Base-by-base conservation (phyloP, 495 filamentous ascomycete genomes). In the Schizothecium vesticola region DNA sequence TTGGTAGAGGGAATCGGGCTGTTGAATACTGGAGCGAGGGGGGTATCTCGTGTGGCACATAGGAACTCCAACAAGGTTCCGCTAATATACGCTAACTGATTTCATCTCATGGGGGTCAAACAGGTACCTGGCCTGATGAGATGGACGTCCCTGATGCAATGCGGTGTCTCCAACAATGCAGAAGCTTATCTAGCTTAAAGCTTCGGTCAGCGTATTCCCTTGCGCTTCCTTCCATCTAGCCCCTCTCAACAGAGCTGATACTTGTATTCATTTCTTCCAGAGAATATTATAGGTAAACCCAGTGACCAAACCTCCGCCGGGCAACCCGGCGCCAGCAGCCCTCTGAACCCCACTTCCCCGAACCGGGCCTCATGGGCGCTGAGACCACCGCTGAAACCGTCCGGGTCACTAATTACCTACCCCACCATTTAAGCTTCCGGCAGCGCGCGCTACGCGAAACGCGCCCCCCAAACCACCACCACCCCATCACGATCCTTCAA, bases 11-110 rank as follows among this genome's bases (percentile, higher is more conserved):
- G 55, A 19, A 24, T 68, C 36, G 61, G 33, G 31, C 21, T 68
- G 64, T 51, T 64, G 36, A 55, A 31, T 59, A 23, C 59, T 23
- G 55, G 51, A 58, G 43, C 43, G 43, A 51, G 43, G 43, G 6
- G 3, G 11, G 8, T 19, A 51, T 51, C 43, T 68, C 61, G 63
- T n/a, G 25, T 66, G 22, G 65, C 56, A 66, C 65, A 66, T 66
- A 66, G 26, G 65, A 19, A 21, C 60, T 16, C 23, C 24, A 25
- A 26, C 23, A 22, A 57, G 4, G 55, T 33, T 61, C 60, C 43
- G 25, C 33, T 68, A 68, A 68, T 67, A 65, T 70, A 70, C 43
- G 16, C n/a, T 51, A 63, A 61, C 29, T 58, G 62, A n/a, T 61
- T 65, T 60, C 24, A 11, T 26, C 56, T 19, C 33, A 55, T 64